Evolutionary conservation across 179 eudicot genomes (phyloP).

Genomic region (Spinacia oleracea): DNA sequence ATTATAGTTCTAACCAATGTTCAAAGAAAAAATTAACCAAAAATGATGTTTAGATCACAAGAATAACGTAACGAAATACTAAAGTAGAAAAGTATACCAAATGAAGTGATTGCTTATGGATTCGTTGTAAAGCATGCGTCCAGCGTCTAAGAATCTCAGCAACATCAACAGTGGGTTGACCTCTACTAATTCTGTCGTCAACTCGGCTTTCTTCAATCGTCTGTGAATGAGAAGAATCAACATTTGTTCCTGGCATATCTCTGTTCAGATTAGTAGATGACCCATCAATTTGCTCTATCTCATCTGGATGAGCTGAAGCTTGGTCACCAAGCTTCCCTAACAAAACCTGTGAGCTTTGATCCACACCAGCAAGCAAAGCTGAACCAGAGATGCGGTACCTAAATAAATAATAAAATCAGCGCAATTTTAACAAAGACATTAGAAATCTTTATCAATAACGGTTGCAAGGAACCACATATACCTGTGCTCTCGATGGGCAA

Average conservation of each 20-base stretch:
- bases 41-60: not conserved
- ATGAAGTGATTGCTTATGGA: conserved; percentile 92
- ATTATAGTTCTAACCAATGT: not conserved
- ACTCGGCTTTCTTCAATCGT: conserved; percentile 54
- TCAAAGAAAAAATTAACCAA: not conserved
- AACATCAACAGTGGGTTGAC: conserved; percentile 85
- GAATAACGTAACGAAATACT: not conserved
- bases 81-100: conserved; percentile 48
- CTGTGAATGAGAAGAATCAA: conserved; percentile 45
- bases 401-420: conserved; percentile 21
- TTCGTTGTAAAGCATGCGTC: conserved; percentile 97
- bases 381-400: conserved; percentile 99
- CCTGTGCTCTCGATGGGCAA: conserved; percentile 99
- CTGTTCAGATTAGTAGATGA: conserved; percentile 41
- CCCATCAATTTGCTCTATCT: conserved; percentile 53
- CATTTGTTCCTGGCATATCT: conserved; percentile 43
- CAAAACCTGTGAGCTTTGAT: conserved; percentile 70
- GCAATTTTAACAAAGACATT: conserved; percentile 4
- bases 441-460: not conserved
- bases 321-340: conserved; percentile 49
- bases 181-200: conserved; percentile 79
- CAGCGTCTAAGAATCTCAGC: conserved; percentile 95
- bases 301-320: conserved; percentile 43
- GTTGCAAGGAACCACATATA: conserved; percentile 22
- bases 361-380: conserved; percentile 93